A percentile compares a stretch with the other conserved stretches of the same genome.
Evolutionary conservation across 1,284 basidiomycete species (phyloP).

Genomic region (Rhodotorula sp.): DNA sequence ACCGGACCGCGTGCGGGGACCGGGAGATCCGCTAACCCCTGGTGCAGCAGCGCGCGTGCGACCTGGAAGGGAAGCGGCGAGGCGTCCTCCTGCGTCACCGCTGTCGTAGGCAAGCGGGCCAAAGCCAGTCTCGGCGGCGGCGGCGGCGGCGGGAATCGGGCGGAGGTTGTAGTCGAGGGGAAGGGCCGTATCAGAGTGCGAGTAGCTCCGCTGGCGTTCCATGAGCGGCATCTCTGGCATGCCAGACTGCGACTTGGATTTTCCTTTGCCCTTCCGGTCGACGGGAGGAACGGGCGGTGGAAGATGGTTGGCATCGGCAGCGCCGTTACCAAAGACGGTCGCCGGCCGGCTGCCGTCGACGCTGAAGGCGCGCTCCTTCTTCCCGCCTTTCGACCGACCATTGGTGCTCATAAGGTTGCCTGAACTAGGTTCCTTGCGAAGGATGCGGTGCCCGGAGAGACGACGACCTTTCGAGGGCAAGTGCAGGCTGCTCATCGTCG

Average conservation of each 20-base stretch:
- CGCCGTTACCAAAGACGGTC: background rate
- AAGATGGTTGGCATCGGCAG: background rate
- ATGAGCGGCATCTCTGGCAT: slow-evolving; percentile 5
- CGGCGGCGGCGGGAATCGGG: background rate
- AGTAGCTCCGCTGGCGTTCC: slow-evolving; percentile 10
- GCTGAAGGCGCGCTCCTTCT: background rate
- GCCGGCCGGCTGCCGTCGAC: background rate
- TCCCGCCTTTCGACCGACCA: slow-evolving; percentile 2
- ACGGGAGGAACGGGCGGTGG: background rate
- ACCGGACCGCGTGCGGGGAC: background rate
- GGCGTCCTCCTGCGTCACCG: background rate
- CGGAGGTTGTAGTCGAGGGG: slow-evolving; percentile 21
- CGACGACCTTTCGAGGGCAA: background rate
- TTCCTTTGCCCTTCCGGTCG: slow-evolving; percentile 31
- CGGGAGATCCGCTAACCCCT: background rate
- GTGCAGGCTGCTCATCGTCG: slow-evolving; percentile 1
- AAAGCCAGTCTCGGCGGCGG: slow-evolving; percentile 8
- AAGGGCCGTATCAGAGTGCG: slow-evolving; percentile 3
- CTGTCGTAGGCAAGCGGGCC: slow-evolving; percentile 21
- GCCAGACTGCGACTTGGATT: slow-evolving; percentile 2
- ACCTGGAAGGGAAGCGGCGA: background rate
- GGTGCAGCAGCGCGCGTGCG: background rate
- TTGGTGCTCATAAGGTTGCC: background rate
- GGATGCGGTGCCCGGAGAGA: slow-evolving; percentile 2
- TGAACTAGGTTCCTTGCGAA: slow-evolving; percentile 11